Conservation (phyloP, 768 basidiomycete species). For the Collybiopsis luxurians region DNA sequence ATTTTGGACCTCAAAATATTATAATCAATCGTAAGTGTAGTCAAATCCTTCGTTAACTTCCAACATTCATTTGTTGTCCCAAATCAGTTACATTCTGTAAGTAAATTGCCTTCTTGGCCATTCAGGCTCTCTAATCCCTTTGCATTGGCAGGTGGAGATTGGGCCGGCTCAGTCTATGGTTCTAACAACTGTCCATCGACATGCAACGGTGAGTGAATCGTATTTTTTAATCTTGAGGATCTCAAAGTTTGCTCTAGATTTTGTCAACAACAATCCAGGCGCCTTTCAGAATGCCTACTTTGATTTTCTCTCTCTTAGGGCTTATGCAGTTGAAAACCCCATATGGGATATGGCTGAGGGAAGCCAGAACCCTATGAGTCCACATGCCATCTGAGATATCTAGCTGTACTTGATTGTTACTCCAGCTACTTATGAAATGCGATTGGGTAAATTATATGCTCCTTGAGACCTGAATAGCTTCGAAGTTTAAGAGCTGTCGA, state of each 20-base stretch:
- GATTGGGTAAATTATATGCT: no score
- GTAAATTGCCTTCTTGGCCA: no score
- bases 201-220: conserved; percentile 53
- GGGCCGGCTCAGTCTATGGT: conserved; percentile 49
- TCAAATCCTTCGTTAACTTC: not conserved
- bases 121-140: not conserved
- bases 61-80: not conserved
- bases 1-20: conserved; percentile 32
- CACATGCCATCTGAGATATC: no score
- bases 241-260: conserved; percentile 36
- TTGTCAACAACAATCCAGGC: conserved; percentile 61
- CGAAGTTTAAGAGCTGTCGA: no score
- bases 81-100: conserved; percentile 57
- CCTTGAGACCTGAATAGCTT: no score
- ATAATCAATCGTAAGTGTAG: conserved; percentile 23
- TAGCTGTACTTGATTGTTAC: not conserved
- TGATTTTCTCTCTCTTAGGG: conserved; percentile 58
- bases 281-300: conserved; percentile 73
- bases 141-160: conserved; percentile 46
- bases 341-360: no score
- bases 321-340: no score
- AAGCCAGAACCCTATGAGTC: no score
- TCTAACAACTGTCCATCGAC: conserved; percentile 50
- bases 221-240: conserved; percentile 11
- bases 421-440: no score